Percentiles rank a stretch among this genome's conserved stretches.
phyloP scores from a whole-genome alignment of 805 yeast species.

The Candida nanaspora region DNA sequence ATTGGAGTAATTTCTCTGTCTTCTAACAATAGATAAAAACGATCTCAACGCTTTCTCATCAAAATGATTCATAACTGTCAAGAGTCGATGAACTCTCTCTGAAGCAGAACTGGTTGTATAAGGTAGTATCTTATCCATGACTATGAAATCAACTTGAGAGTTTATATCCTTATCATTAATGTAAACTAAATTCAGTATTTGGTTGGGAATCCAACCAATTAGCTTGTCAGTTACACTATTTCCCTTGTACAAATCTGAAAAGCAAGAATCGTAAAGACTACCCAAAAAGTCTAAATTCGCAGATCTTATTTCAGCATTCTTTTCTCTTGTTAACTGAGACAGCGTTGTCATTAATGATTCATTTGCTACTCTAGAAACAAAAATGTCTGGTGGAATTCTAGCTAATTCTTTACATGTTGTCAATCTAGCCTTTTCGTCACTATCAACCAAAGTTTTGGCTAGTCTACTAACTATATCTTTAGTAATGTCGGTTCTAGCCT shows the following conservation, averaged over 20 bases:
- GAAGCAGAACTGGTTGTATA: conserved; percentile 32
- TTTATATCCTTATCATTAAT: conserved; percentile 67
- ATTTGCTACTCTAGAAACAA: conserved; percentile 42
- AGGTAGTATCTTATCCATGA: conserved; percentile 59
- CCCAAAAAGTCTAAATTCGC: conserved; percentile 50
- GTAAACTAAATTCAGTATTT: conserved; percentile 57
- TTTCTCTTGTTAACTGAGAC: conserved; percentile 64
- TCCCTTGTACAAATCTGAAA: conserved; percentile 19
- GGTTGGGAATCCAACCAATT: conserved; percentile 54
- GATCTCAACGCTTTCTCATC: conserved; percentile 55
- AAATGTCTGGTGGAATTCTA: conserved; percentile 35
- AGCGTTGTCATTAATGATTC: conserved; percentile 45
- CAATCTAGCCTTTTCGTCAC: conserved; percentile 66
- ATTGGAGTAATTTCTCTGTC: conserved; percentile 56
- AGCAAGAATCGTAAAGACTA: conserved; percentile 44
- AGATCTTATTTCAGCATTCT: conserved; percentile 54
- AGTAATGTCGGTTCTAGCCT: conserved; percentile 36
- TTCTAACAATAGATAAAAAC: conserved; percentile 57
- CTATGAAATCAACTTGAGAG: conserved; percentile 50
- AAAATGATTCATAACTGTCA: conserved; percentile 40
- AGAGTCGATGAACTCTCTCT: conserved; percentile 45
- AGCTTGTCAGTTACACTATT: conserved; percentile 23
- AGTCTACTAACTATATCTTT: conserved; percentile 51
- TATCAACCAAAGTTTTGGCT: conserved; percentile 63
- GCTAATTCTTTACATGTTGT: conserved; percentile 48